These are phyloP conservation scores for Lactarius indigo DNA, from an alignment of 768 basidiomycete genomes.

Conservation along the genomic window DNA sequence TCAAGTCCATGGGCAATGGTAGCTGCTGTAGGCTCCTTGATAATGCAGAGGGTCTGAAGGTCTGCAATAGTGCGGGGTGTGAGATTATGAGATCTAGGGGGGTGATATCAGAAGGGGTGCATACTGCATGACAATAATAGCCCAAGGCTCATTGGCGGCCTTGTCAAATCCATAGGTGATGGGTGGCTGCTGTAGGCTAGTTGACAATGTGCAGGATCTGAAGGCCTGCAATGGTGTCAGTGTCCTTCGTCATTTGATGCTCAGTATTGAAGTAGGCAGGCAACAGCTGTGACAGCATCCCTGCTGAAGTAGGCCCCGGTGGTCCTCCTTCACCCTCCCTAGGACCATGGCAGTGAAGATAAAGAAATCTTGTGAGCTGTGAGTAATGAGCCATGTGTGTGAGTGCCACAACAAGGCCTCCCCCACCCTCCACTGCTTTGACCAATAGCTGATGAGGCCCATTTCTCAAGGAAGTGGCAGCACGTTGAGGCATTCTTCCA, in stretches of 20 bases:
- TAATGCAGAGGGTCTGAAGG: slow-evolving; percentile 92
- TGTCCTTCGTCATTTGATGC: slow-evolving; percentile 98
- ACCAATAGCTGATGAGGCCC: no score
- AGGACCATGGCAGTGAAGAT: slow-evolving; percentile 77
- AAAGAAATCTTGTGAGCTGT: no score
- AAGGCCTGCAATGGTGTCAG: slow-evolving; percentile 91
- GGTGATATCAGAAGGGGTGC: no score
- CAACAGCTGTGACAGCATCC: slow-evolving; percentile 84
- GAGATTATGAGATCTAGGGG: no score
- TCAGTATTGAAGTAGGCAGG: slow-evolving; percentile 99
- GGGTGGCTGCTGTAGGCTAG: slow-evolving; percentile 70
- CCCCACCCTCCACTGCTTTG: no score
- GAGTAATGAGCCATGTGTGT: no score
- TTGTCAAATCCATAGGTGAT: slow-evolving; percentile 90
- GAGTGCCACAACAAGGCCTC: no score
- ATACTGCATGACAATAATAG: slow-evolving; percentile 56
- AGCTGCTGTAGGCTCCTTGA: slow-evolving; percentile 86
- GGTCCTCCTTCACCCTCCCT: slow-evolving; percentile 98
- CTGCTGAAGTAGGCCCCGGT: slow-evolving; percentile 97
- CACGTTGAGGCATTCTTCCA: no score
- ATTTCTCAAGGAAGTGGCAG: no score
- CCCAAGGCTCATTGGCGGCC: slow-evolving; percentile 81
- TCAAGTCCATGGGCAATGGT: slow-evolving; percentile 79
- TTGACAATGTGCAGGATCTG: slow-evolving; percentile 96
- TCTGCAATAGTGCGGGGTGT: slow-evolving; percentile 67